Evolutionary conservation across 2,329 filamentous ascomycete genomes (phyloP).

Genomic region (Leptodontidium sp.): DNA sequence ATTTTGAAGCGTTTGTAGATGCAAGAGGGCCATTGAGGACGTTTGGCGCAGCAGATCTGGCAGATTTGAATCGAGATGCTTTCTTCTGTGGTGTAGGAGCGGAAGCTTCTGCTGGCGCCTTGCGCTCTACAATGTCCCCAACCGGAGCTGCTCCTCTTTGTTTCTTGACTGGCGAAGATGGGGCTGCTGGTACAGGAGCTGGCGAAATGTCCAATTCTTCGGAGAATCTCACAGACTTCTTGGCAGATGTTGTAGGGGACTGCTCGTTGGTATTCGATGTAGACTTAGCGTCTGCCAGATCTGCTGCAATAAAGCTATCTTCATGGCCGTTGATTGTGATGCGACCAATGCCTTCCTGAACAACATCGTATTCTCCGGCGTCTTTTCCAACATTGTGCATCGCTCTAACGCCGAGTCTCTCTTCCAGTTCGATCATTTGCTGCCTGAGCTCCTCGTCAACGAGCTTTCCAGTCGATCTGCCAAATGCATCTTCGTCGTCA

Average conservation of each 20-base stretch:
- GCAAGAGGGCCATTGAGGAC: slow-evolving; percentile 36
- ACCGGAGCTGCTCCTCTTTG: slow-evolving; percentile 49
- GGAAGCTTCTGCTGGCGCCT: slow-evolving; percentile 35
- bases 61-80: slow-evolving; percentile 48
- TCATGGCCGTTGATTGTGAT: slow-evolving; percentile 56
- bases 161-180: slow-evolving; percentile 25
- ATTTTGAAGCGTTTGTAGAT: slow-evolving; percentile 30
- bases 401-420: slow-evolving; percentile 69
- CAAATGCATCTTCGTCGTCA: slow-evolving; percentile 74
- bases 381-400: slow-evolving; percentile 65
- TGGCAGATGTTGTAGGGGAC: slow-evolving; percentile 25
- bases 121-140: slow-evolving; percentile 55
- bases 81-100: slow-evolving; percentile 45
- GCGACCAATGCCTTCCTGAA: slow-evolving; percentile 64
- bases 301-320: slow-evolving; percentile 28
- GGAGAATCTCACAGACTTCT: slow-evolving; percentile 86
- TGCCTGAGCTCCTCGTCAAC: slow-evolving; percentile 76
- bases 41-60: slow-evolving; percentile 29
- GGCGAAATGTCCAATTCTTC: slow-evolving; percentile 75
- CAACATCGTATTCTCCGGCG: slow-evolving; percentile 43
- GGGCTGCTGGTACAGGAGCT: slow-evolving; percentile 44
- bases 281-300: slow-evolving; percentile 21
- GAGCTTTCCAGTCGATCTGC: slow-evolving; percentile 72
- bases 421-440: slow-evolving; percentile 87
- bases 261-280: neutral